Evolutionary conservation across 768 basidiomycete genomes (phyloP), one percentile per base, ranked within the genome.

Genomic region (Tricholoma hemisulphureum): DNA sequence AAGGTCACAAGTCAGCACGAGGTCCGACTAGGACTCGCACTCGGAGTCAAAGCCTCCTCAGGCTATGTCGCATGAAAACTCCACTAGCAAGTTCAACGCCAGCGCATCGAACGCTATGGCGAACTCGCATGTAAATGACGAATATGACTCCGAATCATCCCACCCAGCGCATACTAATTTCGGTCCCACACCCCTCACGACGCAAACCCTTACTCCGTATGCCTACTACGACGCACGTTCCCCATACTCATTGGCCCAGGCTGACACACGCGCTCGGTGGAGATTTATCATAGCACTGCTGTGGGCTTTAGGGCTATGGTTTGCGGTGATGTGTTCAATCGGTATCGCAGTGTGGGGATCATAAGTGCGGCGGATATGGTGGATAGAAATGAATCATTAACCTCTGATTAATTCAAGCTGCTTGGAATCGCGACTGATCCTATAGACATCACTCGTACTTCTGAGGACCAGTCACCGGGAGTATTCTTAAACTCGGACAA

Each of bases 171-270:
- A 66, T n/a, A 34, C 58, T 29, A 32, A 46, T 4, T 73, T 85
- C 60, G 74, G 73, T 41, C 74, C 77, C 16, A 77, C 75, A 32
- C 77, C 73, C 13, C 66, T 73, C n/a, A 73, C 72, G 21, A 55
- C 64, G n/a, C 73, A 73, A 58, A 62, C 66, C 2, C 58, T 73
- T 8, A 63, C 77, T 20, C 74, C 73, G 34, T 73, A 76, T 52
- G 71, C 71, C 21, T 77, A 79, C 64, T 75, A 78, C 58, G 77
- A 74, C 51, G 62, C 70, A 20, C 65, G 63, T 14, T 73, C 71
- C n/a, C 63, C 66, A 29, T 60, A 70, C 28, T 69, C 70, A 28
- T 55, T 70, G 23, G 52, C 61, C 14, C 64, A 62, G 9, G 75
- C 76, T 24, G 76, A 74, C 62, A 46, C 65, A 2, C 66, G 78